A percentile compares a stretch with the other conserved stretches of the same genome.
These are phyloP conservation scores for Tulasnella sp. DNA, from an alignment of 768 basidiomycete genomes.

Conservation along the genomic window DNA sequence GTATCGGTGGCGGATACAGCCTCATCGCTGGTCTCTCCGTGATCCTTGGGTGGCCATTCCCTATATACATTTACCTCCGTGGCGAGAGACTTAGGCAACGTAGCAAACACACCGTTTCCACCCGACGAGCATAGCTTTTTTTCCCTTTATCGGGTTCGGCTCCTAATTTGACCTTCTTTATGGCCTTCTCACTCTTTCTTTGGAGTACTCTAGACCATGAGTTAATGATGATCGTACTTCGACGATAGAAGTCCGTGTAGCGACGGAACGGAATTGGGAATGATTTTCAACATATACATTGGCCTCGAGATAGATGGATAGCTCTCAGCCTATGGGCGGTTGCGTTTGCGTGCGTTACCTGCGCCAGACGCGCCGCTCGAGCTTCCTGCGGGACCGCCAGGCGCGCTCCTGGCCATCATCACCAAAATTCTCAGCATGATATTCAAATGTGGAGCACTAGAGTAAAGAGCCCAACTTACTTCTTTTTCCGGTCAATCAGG, in stretches of 20 bases:
- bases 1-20: slow-evolving; percentile 66
- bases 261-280: neutral
- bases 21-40: slow-evolving; percentile 55
- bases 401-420: neutral
- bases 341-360: neutral
- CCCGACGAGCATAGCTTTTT: neutral
- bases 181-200: neutral
- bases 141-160: neutral
- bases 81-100: slow-evolving; percentile 57
- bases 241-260: neutral
- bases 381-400: neutral
- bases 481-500: neutral
- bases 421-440: neutral
- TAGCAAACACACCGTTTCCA: slow-evolving; percentile 39
- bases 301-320: neutral
- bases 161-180: neutral
- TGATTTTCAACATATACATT: neutral
- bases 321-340: neutral
- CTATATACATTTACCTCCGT: slow-evolving; percentile 64
- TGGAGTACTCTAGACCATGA: neutral
- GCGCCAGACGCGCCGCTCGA: neutral
- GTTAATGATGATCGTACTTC: neutral
- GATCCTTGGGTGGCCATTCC: slow-evolving; percentile 66
- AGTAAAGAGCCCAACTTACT: neutral
- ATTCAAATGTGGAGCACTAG: neutral